These are phyloP conservation scores for Wickerhamia fluorescens DNA, from an alignment of 805 yeast genomes.

Conservation along the genomic window DNA sequence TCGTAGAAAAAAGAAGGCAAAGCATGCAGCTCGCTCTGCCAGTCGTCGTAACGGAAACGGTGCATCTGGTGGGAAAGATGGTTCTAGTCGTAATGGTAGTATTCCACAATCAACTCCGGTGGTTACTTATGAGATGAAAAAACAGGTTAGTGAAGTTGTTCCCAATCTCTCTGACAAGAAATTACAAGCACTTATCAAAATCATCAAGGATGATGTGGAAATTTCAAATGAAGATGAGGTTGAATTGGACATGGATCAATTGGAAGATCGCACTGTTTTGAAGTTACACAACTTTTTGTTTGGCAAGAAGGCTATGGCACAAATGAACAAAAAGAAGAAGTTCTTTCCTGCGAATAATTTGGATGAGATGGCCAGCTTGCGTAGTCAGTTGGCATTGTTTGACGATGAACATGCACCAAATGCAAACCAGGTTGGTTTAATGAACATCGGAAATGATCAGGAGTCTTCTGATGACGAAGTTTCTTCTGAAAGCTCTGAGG, in stretches of 20 bases:
- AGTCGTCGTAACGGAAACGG: constrained; percentile 5
- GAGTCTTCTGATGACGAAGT: constrained; percentile 50
- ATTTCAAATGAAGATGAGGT: constrained; percentile 75
- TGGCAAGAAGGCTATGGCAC: constrained; percentile 32
- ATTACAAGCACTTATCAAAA: constrained; percentile 73
- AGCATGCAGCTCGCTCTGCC: constrained; percentile 16
- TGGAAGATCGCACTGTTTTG: constrained; percentile 76
- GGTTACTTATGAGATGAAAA: constrained; percentile 94
- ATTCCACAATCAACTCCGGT: constrained; percentile 15
- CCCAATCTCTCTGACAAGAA: constrained; percentile 71
- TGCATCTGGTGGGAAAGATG: constrained; percentile 5
- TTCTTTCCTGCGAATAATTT: constrained; percentile 25
- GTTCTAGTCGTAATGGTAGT: constrained; percentile 10
- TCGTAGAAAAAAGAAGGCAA: constrained; percentile 35
- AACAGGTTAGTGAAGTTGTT: constrained; percentile 82
- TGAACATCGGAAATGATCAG: constrained; percentile 26
- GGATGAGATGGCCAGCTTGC: constrained; percentile 59
- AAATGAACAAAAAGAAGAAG: constrained; percentile 39
- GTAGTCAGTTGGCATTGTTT: constrained; percentile 41
- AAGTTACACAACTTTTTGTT: constrained; percentile 77
- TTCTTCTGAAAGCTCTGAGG: constrained; percentile 58
- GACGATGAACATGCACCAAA: constrained; percentile 22
- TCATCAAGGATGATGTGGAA: constrained; percentile 65
- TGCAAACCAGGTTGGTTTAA: constrained; percentile 12
- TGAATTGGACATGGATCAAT: constrained; percentile 90